Evolutionary conservation across 805 yeast species (phyloP).

Genomic region (Metschnikowia colocasiae): DNA sequence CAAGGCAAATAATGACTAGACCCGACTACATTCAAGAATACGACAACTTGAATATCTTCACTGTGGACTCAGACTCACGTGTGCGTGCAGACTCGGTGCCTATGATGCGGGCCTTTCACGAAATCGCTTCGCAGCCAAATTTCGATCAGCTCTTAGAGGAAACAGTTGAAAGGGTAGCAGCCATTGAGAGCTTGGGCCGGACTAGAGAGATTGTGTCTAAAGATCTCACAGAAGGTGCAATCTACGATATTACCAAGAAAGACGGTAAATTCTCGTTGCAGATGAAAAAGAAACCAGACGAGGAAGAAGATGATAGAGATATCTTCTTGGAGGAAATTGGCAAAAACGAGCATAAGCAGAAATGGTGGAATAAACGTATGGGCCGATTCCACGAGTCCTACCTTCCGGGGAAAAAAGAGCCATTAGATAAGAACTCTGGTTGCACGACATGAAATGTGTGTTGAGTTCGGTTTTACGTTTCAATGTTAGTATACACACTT

Average conservation of each 20-base stretch:
- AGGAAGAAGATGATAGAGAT: constrained; percentile 25
- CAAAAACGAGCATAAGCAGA: constrained; percentile 17
- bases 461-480: neutral
- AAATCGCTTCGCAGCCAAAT: constrained; percentile 66
- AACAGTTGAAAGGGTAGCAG: constrained; percentile 64
- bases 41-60: constrained; percentile 74
- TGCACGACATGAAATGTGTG: neutral
- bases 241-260: constrained; percentile 30
- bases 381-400: constrained; percentile 28
- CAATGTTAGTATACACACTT: neutral
- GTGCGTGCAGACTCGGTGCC: constrained; percentile 83
- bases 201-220: constrained; percentile 73
- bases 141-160: constrained; percentile 64
- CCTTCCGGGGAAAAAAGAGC: constrained; percentile 9
- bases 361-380: constrained; percentile 51
- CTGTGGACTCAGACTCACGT: constrained; percentile 67
- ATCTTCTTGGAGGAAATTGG: constrained; percentile 22
- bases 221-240: constrained; percentile 56
- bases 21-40: constrained; percentile 73
- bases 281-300: constrained; percentile 17
- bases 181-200: constrained; percentile 72
- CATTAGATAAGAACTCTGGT: neutral
- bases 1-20: constrained; percentile 80
- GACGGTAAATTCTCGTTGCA: constrained; percentile 12
- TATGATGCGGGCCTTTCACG: constrained; percentile 87